phyloP scores from a whole-genome alignment of 1,284 basidiomycete species.

The Boletus austroedulis region DNA sequence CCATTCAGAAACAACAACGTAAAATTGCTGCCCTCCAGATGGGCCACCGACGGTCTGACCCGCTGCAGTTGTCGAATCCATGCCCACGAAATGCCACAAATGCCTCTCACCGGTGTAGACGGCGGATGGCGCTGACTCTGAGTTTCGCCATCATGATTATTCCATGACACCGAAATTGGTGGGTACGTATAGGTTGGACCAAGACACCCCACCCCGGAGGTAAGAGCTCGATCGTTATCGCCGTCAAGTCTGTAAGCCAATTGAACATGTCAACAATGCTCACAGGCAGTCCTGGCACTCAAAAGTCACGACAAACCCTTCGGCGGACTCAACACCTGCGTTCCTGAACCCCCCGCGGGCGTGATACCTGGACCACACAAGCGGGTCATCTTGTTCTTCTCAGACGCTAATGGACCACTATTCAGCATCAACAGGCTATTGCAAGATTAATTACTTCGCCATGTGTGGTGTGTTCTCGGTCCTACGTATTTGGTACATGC shows the following conservation, averaged over 20 bases:
- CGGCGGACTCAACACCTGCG: slow-evolving; percentile 49
- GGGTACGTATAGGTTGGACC: no score
- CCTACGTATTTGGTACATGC: background rate
- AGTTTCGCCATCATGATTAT: no score
- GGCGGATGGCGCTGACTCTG: no score
- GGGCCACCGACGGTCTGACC: no score
- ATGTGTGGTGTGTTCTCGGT: slow-evolving; percentile 37
- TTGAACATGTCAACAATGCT: slow-evolving; percentile 16
- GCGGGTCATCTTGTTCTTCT: slow-evolving; percentile 47
- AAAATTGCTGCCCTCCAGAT: no score
- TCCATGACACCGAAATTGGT: no score
- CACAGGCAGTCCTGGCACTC: slow-evolving; percentile 42
- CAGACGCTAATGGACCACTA: slow-evolving; percentile 49
- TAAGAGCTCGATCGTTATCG: no score
- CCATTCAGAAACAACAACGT: no score
- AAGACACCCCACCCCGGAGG: no score
- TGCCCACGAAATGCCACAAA: no score
- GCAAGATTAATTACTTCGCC: slow-evolving; percentile 53
- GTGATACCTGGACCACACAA: slow-evolving; percentile 18
- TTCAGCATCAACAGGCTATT: slow-evolving; percentile 49
- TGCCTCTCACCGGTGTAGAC: no score
- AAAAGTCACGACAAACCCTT: slow-evolving; percentile 43
- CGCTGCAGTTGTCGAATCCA: no score
- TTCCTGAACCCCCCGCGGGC: slow-evolving; percentile 41
- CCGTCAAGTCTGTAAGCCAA: background rate